Evolutionary conservation across 495 filamentous ascomycete genomes (phyloP), one percentile per base, ranked within the genome.

Genomic region (Cryomyces minteri): DNA sequence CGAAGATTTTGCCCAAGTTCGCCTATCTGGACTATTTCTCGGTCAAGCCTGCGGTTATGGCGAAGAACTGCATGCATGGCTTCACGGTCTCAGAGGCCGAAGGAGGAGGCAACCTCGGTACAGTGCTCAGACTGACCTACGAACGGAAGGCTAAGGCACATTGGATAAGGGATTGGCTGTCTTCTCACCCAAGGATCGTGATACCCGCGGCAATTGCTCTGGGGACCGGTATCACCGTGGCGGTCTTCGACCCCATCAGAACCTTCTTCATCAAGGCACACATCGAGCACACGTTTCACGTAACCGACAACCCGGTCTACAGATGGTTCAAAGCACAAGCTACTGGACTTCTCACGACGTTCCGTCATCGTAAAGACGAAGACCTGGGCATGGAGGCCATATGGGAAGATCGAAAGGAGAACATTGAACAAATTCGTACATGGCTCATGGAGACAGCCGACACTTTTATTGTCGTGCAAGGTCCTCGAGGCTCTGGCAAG

Each of bases 381-480:
- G 77, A 80, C 39, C 77, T 73, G 5, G 77, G 81, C 9, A 67
- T 98, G 40, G 69, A 76, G 43, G 82, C 82, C 2, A 74, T 98
- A 32, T 94, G 87, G 79, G 84, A 85, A 46, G 86, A 95, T 58
- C 77, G 85, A 10, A 83, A 83, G 51, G 72, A 71, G 31, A 67
- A 83, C 40, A 88, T 95, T 49, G 70, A 82, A 25, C 76, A 84
- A 51, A 71, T 98, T 7, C 77, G 78, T 45, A 76, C 74, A n/a
- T 92, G 84, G 83, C 63, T 98, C 4, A 75, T 80, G 44, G 90
- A 95, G 54, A 83, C 81, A 2, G 74, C 75, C 1, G 84, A 88
- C 40, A 95, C 88, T 0, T 96, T 98, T 59, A 90, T 96, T 49
- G 80, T 98, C 29, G 73, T 98, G 8, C 84, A 94, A 55, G 90